Conservation (phyloP, 2,329 filamentous ascomycete species). For the Cladosporium velox region DNA sequence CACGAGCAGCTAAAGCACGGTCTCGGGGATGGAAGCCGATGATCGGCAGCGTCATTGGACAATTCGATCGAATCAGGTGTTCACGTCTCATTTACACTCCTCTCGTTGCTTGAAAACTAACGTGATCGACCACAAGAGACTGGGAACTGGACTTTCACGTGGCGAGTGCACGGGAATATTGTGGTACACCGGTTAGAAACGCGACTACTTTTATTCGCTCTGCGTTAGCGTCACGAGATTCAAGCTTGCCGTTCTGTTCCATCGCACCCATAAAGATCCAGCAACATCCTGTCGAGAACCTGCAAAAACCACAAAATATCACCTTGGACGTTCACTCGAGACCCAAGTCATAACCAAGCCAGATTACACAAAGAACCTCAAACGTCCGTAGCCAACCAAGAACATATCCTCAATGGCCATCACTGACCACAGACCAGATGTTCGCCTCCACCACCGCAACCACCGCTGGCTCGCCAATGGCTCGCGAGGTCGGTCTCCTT, state of each 20-base stretch:
- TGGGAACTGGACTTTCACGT: background rate
- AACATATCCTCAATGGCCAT: background rate
- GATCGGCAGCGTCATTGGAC: too few species aligned
- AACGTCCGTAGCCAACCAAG: background rate
- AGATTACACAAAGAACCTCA: rapidly evolving
- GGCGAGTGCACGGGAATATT: background rate
- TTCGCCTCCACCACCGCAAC: background rate
- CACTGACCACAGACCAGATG: background rate
- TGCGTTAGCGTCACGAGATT: background rate
- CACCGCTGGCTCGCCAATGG: background rate
- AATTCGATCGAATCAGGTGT: rapidly evolving
- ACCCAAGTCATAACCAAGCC: background rate
- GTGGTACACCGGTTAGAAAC: background rate
- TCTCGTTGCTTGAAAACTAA: background rate
- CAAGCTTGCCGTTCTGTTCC: background rate
- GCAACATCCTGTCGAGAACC: background rate
- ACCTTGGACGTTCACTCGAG: rapidly evolving
- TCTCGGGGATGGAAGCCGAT: background rate
- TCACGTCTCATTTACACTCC: background rate
- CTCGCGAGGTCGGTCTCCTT: background rate
- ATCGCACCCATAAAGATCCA: background rate
- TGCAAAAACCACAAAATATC: background rate
- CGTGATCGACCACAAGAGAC: background rate
- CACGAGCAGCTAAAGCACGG: background rate
- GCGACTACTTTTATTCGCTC: background rate